phyloP scores from a whole-genome alignment of 768 basidiomycete genomes.

The Rhizopogon rudus region DNA sequence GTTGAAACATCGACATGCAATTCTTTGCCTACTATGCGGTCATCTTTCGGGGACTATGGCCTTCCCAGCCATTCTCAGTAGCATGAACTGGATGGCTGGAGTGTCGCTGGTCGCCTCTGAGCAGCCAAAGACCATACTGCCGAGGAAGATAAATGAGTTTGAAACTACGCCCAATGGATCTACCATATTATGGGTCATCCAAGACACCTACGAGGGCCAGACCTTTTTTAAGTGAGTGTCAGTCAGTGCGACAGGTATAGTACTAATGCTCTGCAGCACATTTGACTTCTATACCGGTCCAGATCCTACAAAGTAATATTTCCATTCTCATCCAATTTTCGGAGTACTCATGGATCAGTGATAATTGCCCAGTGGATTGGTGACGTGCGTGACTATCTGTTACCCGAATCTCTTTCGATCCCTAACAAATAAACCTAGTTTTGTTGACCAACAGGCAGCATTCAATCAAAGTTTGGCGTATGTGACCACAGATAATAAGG shows the following conservation, averaged over 20 bases:
- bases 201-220: conserved; percentile 62
- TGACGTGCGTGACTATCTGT: conserved; percentile 46
- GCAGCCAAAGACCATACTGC: not conserved
- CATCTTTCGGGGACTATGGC: conserved; percentile 9
- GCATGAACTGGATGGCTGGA: not conserved
- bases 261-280: conserved; percentile 26
- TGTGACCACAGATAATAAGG: conserved; percentile 49
- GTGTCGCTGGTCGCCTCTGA: not conserved
- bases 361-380: conserved; percentile 50
- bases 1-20: not conserved
- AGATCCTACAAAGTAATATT: conserved; percentile 66
- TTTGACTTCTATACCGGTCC: conserved; percentile 53
- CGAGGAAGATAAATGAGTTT: conserved; percentile 16
- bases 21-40: conserved; percentile 6
- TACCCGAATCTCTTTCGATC: not conserved
- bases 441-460: conserved; percentile 52
- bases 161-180: conserved; percentile 41
- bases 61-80: not conserved
- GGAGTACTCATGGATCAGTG: conserved; percentile 9
- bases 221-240: conserved; percentile 65
- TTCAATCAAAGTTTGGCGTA: conserved; percentile 51
- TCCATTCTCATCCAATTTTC: conserved; percentile 5
- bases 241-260: too few species aligned
- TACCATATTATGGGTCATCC: conserved; percentile 57
- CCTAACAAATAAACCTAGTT: conserved; percentile 35